Evolutionary conservation across 495 filamentous ascomycete species (phyloP), one percentile per base, ranked within the genome.

Genomic region (Niebla homalea): DNA sequence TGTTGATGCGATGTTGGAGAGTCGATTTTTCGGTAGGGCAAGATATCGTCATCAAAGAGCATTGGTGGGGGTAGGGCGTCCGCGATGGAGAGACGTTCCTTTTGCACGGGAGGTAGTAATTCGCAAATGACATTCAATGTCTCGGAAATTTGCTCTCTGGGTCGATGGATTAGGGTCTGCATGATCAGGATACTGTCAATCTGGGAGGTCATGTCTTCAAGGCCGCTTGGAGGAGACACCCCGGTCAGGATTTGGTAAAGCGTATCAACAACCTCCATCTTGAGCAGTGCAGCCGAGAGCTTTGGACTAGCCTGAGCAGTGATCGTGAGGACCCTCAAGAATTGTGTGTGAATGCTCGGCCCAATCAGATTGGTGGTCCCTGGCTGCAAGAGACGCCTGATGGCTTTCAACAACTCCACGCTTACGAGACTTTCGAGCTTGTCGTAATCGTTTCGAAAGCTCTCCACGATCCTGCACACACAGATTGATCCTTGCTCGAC

Each of bases 41-140:
- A 46, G 36, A 59, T 53, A 15, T 68, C 59, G 37, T 64, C 58
- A 12, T 58, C 71, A 16, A 67, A 22, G 43, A 70, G 72, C 29
- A 69, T 68, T 18, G 71, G 68, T 43, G 77, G 73, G 19, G 72
- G 64, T 4, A 77, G 57, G 36, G 75, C 77, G 45, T 78, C 77
- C 11, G 75, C 51, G 37, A 70, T 69, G 0, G 71, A 71, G 23
- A 79, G 66, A 22, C 62, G 62, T 7, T 74, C 68, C 43, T 58
- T 65, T 1, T 75, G 72, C 26, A 86, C 68, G 14, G 70, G 75
- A 3, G 93, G 93, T 22, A 99, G 74, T 15, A 99, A 74, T 70
- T 97, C 93, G 68, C 93, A 97, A 54, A 97, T 89, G 50, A 99
- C 89, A 64, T 95, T 96, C 49, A 99, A 77, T 4, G 93, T 95